Conservation (phyloP, 139 green algal genomes). For the Closterium sp. region DNA sequence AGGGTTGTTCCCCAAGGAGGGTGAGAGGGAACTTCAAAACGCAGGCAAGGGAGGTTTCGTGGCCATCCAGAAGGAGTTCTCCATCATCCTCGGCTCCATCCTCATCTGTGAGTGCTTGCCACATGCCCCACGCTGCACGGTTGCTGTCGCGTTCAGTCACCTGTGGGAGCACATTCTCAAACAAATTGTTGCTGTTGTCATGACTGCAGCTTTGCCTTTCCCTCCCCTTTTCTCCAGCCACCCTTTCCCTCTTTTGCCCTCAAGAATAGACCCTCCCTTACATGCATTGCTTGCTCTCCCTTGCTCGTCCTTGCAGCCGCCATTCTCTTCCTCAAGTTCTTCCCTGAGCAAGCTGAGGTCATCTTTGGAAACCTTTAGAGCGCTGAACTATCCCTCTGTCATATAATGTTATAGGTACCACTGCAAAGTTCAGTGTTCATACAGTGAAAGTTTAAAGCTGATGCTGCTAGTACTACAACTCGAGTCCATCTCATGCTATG, state of each 20-base stretch:
- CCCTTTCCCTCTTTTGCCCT: too few relatives aligned
- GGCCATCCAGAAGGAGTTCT: conserved; percentile 31
- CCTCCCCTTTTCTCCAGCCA: neutral
- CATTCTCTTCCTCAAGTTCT: neutral
- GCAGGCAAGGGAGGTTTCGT: conserved; percentile 38
- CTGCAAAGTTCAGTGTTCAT: too few relatives aligned
- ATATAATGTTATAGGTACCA: too few relatives aligned
- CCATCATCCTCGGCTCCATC: conserved; percentile 37
- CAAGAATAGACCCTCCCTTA: too few relatives aligned
- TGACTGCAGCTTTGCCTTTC: too few relatives aligned
- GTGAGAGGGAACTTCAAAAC: conserved; percentile 26
- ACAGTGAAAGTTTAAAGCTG: too few relatives aligned
- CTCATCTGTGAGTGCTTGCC: conserved; percentile 16
- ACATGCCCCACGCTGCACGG: neutral
- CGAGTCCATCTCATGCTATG: too few relatives aligned
- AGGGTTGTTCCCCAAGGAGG: conserved; percentile 36
- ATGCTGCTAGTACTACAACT: too few relatives aligned
- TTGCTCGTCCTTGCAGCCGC: neutral
- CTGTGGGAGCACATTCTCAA: too few relatives aligned
- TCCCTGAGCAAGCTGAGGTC: neutral
- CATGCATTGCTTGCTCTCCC: neutral
- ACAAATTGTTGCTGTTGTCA: neutral
- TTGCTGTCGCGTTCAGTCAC: too few relatives aligned
- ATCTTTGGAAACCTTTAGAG: neutral
- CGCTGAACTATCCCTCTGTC: too few relatives aligned